phyloP scores from a whole-genome alignment of 768 basidiomycete genomes.

The Obba rivulosa region DNA sequence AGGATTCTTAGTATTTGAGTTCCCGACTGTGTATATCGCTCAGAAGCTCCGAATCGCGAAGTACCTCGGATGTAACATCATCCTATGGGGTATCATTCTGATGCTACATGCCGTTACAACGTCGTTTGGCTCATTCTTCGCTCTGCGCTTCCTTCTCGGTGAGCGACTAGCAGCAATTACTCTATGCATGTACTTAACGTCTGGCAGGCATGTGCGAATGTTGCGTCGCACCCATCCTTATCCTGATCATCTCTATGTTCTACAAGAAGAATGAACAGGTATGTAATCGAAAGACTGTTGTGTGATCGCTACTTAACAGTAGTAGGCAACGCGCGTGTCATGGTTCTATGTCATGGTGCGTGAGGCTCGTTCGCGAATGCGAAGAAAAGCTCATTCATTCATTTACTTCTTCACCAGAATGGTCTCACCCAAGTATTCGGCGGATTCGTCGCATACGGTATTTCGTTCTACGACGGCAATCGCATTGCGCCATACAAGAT shows the following conservation, averaged over 20 bases:
- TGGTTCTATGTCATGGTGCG: conserved; percentile 65
- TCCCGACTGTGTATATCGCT: conserved; percentile 60
- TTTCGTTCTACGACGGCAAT: conserved; percentile 48
- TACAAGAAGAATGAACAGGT: conserved; percentile 67
- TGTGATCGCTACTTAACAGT: background rate
- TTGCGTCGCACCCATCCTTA: conserved; percentile 58
- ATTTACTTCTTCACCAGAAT: no score
- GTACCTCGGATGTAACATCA: conserved; percentile 45
- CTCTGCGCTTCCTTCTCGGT: conserved; percentile 57
- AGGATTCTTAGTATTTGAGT: conserved; percentile 59
- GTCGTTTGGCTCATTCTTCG: conserved; percentile 59
- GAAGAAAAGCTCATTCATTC: no score
- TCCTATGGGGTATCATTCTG: conserved; percentile 53
- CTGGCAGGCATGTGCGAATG: conserved; percentile 58
- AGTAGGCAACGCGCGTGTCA: conserved; percentile 49
- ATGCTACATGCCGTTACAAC: conserved; percentile 55
- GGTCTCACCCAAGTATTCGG: conserved; percentile 51
- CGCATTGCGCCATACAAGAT: conserved; percentile 54
- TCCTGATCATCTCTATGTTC: conserved; percentile 61
- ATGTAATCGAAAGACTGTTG: background rate
- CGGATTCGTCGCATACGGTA: conserved; percentile 59
- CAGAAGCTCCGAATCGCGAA: conserved; percentile 57
- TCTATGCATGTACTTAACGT: background rate
- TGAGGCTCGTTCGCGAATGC: background rate
- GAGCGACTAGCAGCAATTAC: conserved; percentile 4